phyloP scores from a whole-genome alignment of 2,329 filamentous ascomycete genomes.

The Cladosporium sp. region DNA sequence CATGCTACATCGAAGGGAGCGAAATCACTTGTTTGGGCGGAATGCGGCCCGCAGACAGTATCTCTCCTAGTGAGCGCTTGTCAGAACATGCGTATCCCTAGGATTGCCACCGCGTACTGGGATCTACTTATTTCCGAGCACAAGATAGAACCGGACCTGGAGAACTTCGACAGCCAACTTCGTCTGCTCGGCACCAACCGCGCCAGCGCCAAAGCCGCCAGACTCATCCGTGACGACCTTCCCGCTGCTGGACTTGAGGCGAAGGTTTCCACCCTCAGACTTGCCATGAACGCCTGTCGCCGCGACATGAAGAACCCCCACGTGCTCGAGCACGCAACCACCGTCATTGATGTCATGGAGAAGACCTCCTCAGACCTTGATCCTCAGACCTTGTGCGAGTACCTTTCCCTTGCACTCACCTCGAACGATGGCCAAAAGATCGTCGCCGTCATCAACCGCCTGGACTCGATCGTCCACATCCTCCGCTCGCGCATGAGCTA shows the following conservation, averaged over 20 bases:
- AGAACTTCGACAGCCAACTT: conserved; percentile 66
- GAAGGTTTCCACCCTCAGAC: conserved; percentile 55
- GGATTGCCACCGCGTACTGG: conserved; percentile 74
- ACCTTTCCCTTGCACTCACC: conserved; percentile 53
- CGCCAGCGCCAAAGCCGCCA: conserved; percentile 57
- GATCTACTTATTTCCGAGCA: conserved; percentile 58
- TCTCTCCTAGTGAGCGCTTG: conserved; percentile 65
- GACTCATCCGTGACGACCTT: conserved; percentile 48
- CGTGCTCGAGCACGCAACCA: conserved; percentile 59
- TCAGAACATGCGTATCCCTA: conserved; percentile 54
- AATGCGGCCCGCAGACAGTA: conserved; percentile 54
- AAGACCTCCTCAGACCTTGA: conserved; percentile 45
- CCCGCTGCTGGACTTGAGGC: conserved; percentile 29
- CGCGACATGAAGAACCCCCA: conserved; percentile 73
- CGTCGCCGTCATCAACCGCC: conserved; percentile 20
- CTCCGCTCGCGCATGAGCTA: conserved; percentile 20
- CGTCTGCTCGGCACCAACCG: conserved; percentile 61
- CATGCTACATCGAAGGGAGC: conserved; percentile 12
- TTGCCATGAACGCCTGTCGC: conserved; percentile 68
- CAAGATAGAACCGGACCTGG: conserved; percentile 63
- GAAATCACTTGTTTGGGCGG: conserved; percentile 36
- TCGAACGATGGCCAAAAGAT: conserved; percentile 30
- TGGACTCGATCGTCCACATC: conserved; percentile 22
- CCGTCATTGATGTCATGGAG: conserved; percentile 62
- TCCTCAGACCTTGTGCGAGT: conserved; percentile 47